A percentile compares a stretch with the other conserved stretches of the same genome.
Conservation (phyloP, 495 filamentous ascomycete species). For the Aspergillus homomorphus region DNA sequence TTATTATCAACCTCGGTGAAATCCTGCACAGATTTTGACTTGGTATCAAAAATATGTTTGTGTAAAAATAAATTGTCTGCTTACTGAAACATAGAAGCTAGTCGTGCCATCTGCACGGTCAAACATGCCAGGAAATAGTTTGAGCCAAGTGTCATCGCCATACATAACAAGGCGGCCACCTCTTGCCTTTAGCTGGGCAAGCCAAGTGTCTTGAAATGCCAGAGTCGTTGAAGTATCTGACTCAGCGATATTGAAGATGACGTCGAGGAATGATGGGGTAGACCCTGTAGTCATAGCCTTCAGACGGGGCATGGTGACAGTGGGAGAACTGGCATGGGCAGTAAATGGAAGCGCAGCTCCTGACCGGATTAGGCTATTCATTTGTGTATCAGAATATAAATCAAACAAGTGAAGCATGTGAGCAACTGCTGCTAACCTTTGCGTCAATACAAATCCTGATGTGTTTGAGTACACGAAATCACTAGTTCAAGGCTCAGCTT, state of each 20-base stretch:
- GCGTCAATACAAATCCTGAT: conserved; percentile 86
- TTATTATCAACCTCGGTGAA: conserved; percentile 98
- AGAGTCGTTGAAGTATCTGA: conserved; percentile 85
- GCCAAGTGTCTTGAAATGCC: conserved; percentile 87
- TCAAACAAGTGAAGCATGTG: not conserved
- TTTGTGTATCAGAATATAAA: not conserved
- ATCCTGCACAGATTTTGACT: conserved; percentile 57
- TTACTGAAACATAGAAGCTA: conserved; percentile 96
- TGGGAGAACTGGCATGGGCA: conserved; percentile 91
- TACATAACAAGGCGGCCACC: conserved; percentile 84
- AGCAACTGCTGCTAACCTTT: conserved; percentile 58
- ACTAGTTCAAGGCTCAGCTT: conserved; percentile 44
- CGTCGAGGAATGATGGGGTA: conserved; percentile 93
- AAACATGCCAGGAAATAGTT: conserved; percentile 89
- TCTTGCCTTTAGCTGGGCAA: conserved; percentile 82
- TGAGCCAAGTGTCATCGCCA: conserved; percentile 97
- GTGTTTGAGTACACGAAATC: conserved; percentile 86
- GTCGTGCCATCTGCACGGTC: conserved; percentile 84
- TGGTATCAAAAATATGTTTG: conserved; percentile 5
- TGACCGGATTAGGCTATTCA: conserved; percentile 69
- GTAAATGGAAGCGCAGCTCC: conserved; percentile 90
- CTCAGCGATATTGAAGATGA: conserved; percentile 95
- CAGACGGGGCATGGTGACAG: conserved; percentile 96
- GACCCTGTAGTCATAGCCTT: conserved; percentile 98
- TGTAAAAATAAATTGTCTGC: conserved; percentile 32